Conservation (phyloP, 2,329 filamentous ascomycete genomes). For the Aspergillus ustus region DNA sequence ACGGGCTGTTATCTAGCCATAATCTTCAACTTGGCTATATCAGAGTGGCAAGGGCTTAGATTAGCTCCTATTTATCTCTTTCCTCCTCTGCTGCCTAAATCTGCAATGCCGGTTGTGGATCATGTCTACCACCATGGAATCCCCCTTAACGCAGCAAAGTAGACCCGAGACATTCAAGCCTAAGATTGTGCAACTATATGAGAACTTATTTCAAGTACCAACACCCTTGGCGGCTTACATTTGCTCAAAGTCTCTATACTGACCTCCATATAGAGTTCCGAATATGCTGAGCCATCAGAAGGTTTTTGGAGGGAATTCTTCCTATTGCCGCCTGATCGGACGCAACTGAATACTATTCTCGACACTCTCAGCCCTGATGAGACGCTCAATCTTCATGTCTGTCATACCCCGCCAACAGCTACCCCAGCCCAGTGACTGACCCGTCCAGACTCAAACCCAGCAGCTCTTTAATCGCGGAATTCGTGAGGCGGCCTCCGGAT, state of each 20-base stretch:
- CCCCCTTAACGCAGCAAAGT: conserved; percentile 89
- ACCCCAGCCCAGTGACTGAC: conserved; percentile 22
- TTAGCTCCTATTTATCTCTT: conserved; percentile 3
- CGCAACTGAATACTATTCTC: conserved; percentile 70
- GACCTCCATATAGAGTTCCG: conserved; percentile 59
- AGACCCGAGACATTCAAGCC: conserved; percentile 89
- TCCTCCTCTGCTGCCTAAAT: not conserved
- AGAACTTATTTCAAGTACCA: conserved; percentile 71
- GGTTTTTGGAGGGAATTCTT: conserved; percentile 98
- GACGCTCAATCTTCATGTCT: conserved; percentile 73
- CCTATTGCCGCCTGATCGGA: conserved; percentile 77
- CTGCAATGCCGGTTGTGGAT: conserved; percentile 27
- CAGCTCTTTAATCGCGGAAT: conserved; percentile 79
- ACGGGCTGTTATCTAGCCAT: conserved; percentile 18
- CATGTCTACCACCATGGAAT: conserved; percentile 69
- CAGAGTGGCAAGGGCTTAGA: not conserved
- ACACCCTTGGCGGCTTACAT: conserved; percentile 6
- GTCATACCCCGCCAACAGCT: conserved; percentile 9
- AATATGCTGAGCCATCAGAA: conserved; percentile 73
- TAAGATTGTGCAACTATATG: conserved; percentile 90
- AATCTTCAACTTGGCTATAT: conserved; percentile 5
- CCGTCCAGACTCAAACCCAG: conserved; percentile 65
- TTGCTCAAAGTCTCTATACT: conserved; percentile 7
- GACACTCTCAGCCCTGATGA: conserved; percentile 73
- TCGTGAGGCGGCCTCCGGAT: conserved; percentile 65